Conservation (phyloP, 75 land plant genomes). For the Cunninghamia lanceolata region DNA sequence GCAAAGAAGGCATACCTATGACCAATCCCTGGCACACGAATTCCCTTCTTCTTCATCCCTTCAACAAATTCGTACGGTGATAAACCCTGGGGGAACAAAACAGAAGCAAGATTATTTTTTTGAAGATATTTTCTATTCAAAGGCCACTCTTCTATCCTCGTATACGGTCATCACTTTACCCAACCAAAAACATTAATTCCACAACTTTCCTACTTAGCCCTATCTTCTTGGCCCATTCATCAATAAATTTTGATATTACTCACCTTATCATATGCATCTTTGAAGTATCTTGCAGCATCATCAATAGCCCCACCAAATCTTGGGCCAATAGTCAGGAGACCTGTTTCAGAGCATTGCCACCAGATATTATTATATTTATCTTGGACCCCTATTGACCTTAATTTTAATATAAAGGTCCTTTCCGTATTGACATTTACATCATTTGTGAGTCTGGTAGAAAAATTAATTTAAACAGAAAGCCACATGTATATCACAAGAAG, state of each 20-base stretch:
- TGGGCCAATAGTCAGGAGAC: constrained; percentile 97
- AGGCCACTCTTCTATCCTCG: constrained; percentile 3
- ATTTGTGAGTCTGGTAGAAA: neutral
- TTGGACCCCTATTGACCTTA: neutral
- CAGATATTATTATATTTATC: constrained; percentile 4
- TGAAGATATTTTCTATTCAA: neutral
- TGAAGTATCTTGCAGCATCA: constrained; percentile 99
- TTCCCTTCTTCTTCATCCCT: constrained; percentile 97
- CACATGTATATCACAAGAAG: neutral
- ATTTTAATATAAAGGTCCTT: neutral
- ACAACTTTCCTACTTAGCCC: neutral
- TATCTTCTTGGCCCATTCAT: neutral
- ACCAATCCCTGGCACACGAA: constrained; percentile 98
- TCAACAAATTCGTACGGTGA: constrained; percentile 94
- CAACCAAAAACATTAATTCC: neutral
- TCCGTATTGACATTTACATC: neutral
- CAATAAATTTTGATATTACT: neutral
- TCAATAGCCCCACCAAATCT: constrained; percentile 99
- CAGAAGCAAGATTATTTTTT: neutral
- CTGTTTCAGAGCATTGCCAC: constrained; percentile 32
- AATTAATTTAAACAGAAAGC: neutral
- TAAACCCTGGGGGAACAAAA: constrained; percentile 46
- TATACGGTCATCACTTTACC: neutral
- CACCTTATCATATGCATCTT: constrained; percentile 92
- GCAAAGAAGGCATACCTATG: constrained; percentile 64